Base-by-base conservation (phyloP, 192 early-diverging fungal genomes). In the Coemansia sp. region DNA sequence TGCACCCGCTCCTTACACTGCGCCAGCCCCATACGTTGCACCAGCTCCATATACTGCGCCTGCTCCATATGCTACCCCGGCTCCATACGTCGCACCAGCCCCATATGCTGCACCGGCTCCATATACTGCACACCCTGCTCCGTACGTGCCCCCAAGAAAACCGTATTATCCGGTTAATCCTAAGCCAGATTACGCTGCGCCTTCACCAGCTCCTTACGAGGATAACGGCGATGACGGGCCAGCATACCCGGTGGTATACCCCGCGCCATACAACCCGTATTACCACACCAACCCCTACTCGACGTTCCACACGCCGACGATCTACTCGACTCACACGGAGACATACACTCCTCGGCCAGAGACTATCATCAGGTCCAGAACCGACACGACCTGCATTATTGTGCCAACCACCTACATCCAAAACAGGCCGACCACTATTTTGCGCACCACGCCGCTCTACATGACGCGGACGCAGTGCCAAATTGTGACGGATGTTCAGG, bases 301-400 rank as follows among this genome's bases (percentile, higher is more conserved):
- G 49, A 36, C 60, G 5, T 38, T 43, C n/a, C 57, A 49, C 33
- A 38, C 63, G 9, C 64, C 71, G 9, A 74, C 77, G 10, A 36
- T 70, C 32, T 74, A 74, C 65, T 71, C 77, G 23, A 79, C 77
- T 4, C 46, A 67, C 40, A 59, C 65, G 4, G 61, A 74, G 41
- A 74, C 71, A 2, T 68, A 15, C 22, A 58, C 48, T 2, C 68
- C 67, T 0, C 61, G 59, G 3, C 62, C 77, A 2, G 63, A 59
- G 41, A 79, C 77, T 1, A 38, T 74, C 36, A 67, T 66, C 50
- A 59, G 67, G 38, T n/a, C 43, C 25, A 33, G 42, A 52, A 74
- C 77, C 5, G 65, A 79, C 25, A 79, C 76, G 8, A 66, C 67
- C 0, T 73, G 50, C 17, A 32, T 79, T 32, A 35, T 62, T 11